Evolutionary conservation across 805 yeast genomes (phyloP).

Genomic region (Torulaspora microellipsoides): DNA sequence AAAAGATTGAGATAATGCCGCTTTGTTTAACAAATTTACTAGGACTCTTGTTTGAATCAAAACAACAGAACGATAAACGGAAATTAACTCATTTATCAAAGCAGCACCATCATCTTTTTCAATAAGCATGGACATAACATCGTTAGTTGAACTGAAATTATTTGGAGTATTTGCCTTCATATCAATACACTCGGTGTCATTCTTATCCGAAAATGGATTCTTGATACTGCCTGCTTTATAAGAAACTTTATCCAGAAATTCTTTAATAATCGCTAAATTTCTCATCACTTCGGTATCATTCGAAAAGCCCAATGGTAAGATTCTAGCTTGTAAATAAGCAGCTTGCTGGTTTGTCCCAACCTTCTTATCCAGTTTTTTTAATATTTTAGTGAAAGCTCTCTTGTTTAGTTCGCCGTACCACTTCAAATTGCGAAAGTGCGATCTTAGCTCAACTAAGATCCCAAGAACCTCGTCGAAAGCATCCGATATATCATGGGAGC

Average conservation of each 20-base stretch:
- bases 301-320: slow-evolving; percentile 72
- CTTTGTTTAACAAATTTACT: slow-evolving; percentile 59
- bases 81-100: slow-evolving; percentile 40
- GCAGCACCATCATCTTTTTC: slow-evolving; percentile 42
- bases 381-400: slow-evolving; percentile 81
- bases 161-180: slow-evolving; percentile 1
- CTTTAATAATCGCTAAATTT: slow-evolving; percentile 50
- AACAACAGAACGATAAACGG: slow-evolving; percentile 42
- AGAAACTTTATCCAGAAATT: slow-evolving; percentile 48
- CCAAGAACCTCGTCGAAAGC: slow-evolving; percentile 56
- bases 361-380: slow-evolving; percentile 88
- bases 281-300: slow-evolving; percentile 57
- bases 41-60: slow-evolving; percentile 51
- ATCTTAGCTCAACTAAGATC: slow-evolving; percentile 69
- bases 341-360: slow-evolving; percentile 54
- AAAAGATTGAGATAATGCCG: slow-evolving; percentile 52
- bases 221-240: slow-evolving; percentile 31
- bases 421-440: slow-evolving; percentile 73
- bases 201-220: not conserved
- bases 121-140: slow-evolving; percentile 25
- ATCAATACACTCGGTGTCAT: not conserved
- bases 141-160: not conserved
- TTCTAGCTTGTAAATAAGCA: slow-evolving; percentile 58
- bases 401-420: slow-evolving; percentile 94
- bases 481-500: slow-evolving; percentile 35